These are phyloP conservation scores for Symbiotaphrina buchneri DNA, from an alignment of 495 filamentous ascomycete genomes.

Conservation along the genomic window DNA sequence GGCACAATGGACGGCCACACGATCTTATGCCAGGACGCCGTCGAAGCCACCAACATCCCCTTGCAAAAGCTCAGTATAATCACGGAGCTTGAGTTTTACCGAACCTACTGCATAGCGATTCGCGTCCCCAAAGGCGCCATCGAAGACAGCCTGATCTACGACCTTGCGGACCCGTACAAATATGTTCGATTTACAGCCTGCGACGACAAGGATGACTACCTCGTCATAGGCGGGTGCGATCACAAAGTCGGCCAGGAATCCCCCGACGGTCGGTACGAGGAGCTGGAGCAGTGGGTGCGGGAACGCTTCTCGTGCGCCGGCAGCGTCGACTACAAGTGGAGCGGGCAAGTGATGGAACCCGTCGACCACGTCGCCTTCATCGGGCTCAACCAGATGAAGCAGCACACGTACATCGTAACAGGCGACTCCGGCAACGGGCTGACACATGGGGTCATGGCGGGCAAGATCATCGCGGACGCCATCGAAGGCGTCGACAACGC, in stretches of 20 bases:
- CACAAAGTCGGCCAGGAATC: constrained; percentile 35
- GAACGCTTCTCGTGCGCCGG: constrained; percentile 26
- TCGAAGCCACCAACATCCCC: constrained; percentile 31
- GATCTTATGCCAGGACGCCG: too few relatives aligned
- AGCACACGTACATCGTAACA: constrained; percentile 27
- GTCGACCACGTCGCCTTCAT: constrained; percentile 31
- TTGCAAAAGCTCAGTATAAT: constrained; percentile 29
- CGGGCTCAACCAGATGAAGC: constrained; percentile 27
- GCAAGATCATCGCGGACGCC: constrained; percentile 27
- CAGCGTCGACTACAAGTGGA: constrained; percentile 27
- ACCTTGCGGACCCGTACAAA: constrained; percentile 27
- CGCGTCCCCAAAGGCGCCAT: constrained; percentile 23
- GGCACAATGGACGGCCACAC: too few relatives aligned
- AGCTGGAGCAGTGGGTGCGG: constrained; percentile 26
- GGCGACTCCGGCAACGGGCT: constrained; percentile 37
- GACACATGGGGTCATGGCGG: constrained; percentile 30
- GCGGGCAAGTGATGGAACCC: constrained; percentile 33
- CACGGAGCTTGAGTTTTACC: constrained; percentile 22
- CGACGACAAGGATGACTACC: constrained; percentile 26
- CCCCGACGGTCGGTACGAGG: constrained; percentile 15
- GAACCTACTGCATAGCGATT: constrained; percentile 35
- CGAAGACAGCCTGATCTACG: constrained; percentile 31
- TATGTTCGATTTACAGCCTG: constrained; percentile 28
- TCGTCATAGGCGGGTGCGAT: constrained; percentile 33
- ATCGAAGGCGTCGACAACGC: constrained; percentile 22